A percentile compares a stretch with the other conserved stretches of the same genome.
These are phyloP conservation scores for Agaricus sinodeliciosus DNA, from an alignment of 768 basidiomycete species.

Conservation along the genomic window DNA sequence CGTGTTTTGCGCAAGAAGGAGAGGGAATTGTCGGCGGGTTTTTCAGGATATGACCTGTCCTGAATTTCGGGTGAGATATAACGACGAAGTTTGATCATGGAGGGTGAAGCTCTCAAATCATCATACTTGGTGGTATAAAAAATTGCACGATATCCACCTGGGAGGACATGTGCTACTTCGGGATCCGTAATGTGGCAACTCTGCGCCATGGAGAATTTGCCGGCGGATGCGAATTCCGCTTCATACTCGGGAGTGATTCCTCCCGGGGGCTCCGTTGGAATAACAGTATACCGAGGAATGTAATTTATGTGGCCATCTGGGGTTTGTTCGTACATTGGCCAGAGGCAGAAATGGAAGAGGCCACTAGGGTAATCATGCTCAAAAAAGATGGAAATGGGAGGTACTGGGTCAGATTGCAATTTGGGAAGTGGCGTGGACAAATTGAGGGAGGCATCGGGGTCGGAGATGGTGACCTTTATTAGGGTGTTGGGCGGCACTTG, in stretches of 20 bases:
- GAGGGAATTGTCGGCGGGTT: conserved; percentile 4
- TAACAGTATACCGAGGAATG: neutral
- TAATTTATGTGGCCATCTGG: conserved; percentile 1
- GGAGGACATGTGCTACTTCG: conserved; percentile 26
- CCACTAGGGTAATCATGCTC: conserved; percentile 22
- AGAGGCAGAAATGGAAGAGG: conserved; percentile 26
- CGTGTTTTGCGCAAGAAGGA: conserved; percentile 5
- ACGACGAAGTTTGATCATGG: conserved; percentile 29
- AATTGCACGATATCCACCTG: conserved; percentile 38
- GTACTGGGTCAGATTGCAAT: conserved; percentile 21
- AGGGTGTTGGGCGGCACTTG: neutral
- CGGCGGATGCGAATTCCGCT: conserved; percentile 1
- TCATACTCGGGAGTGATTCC: conserved; percentile 19
- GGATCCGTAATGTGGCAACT: conserved; percentile 19
- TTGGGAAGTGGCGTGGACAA: conserved; percentile 2
- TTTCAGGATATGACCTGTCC: neutral
- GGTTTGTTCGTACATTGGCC: conserved; percentile 9
- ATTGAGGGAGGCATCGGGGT: conserved; percentile 10
- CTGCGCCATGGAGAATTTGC: neutral
- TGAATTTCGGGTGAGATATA: conserved; percentile 25
- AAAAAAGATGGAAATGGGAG: conserved; percentile 34
- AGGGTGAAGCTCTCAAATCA: conserved; percentile 25
- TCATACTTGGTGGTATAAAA: conserved; percentile 28
- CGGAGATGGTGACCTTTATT: conserved; percentile 5
- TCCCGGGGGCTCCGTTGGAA: conserved; percentile 14